Evolutionary conservation across 345 rosid genomes (phyloP).

Genomic region (Hevea brasiliensis): DNA sequence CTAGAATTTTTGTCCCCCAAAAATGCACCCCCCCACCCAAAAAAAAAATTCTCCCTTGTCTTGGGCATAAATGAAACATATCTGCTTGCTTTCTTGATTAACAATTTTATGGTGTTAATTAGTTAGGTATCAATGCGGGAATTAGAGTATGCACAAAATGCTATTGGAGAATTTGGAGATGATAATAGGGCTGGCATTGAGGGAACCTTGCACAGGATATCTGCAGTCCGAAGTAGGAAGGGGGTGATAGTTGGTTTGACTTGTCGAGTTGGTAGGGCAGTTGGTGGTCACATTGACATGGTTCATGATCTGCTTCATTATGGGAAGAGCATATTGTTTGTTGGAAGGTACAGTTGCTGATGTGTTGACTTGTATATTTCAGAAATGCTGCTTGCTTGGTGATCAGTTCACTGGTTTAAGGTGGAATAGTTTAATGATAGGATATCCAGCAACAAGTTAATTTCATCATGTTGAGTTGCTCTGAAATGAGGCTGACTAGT

Average conservation of each 20-base stretch:
- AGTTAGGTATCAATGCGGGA: slow-evolving; percentile 61
- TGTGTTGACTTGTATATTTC: not conserved
- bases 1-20: not conserved
- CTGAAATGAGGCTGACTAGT: not conserved
- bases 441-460: not conserved
- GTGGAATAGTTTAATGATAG: not conserved
- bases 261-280: slow-evolving; percentile 66
- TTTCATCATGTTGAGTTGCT: not conserved
- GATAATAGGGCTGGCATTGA: slow-evolving; percentile 73
- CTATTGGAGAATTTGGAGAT: slow-evolving; percentile 57
- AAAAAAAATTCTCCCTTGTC: too few relatives aligned
- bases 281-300: slow-evolving; percentile 63
- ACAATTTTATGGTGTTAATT: slow-evolving; percentile 8
- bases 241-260: slow-evolving; percentile 60
- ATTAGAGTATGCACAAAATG: slow-evolving; percentile 55
- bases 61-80: not conserved
- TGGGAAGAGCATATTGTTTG: slow-evolving; percentile 64
- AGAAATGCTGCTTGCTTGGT: not conserved
- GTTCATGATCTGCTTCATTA: slow-evolving; percentile 58
- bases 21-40: too few relatives aligned
- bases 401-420: not conserved
- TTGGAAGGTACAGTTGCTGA: slow-evolving; percentile 46
- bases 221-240: slow-evolving; percentile 59
- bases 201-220: slow-evolving; percentile 67
- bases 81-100: not conserved